Percentiles rank a stretch among this genome's conserved stretches.
Conservation (phyloP, 2,329 filamentous ascomycete genomes). For the Talaromyces amestolkiae region DNA sequence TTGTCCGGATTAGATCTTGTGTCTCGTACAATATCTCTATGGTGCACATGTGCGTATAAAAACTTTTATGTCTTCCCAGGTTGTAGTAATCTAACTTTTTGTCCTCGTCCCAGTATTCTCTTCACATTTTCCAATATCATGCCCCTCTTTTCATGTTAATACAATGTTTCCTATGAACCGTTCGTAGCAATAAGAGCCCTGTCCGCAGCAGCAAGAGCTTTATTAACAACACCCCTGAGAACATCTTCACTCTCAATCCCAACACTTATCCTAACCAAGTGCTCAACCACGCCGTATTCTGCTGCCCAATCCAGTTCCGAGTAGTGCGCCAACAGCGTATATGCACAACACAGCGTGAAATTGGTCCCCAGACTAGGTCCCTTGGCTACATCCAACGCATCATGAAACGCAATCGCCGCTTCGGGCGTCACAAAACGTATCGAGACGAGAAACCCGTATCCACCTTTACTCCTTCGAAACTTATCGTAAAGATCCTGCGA, state of each 20-base stretch:
- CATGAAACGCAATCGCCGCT: slow-evolving; percentile 30
- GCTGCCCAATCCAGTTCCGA: slow-evolving; percentile 30
- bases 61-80: too few relatives aligned
- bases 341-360: slow-evolving; percentile 29
- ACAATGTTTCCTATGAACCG: not conserved
- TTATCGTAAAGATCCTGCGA: slow-evolving; percentile 23
- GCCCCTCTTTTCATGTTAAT: not conserved
- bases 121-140: not conserved
- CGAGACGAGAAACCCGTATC: slow-evolving; percentile 28
- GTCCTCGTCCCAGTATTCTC: not conserved
- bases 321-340: slow-evolving; percentile 26
- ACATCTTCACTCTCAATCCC: slow-evolving; percentile 20
- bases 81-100: not conserved
- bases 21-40: not conserved
- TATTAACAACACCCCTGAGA: not conserved
- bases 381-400: slow-evolving; percentile 32
- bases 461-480: slow-evolving; percentile 22
- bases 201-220: not conserved
- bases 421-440: slow-evolving; percentile 25
- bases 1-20: not conserved
- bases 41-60: not conserved
- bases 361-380: slow-evolving; percentile 32
- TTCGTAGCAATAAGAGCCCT: not conserved
- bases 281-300: slow-evolving; percentile 27
- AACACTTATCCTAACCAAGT: slow-evolving; percentile 26